Conservation (phyloP, 2,329 filamentous ascomycete species). For the Colletotrichum cordylinicola region DNA sequence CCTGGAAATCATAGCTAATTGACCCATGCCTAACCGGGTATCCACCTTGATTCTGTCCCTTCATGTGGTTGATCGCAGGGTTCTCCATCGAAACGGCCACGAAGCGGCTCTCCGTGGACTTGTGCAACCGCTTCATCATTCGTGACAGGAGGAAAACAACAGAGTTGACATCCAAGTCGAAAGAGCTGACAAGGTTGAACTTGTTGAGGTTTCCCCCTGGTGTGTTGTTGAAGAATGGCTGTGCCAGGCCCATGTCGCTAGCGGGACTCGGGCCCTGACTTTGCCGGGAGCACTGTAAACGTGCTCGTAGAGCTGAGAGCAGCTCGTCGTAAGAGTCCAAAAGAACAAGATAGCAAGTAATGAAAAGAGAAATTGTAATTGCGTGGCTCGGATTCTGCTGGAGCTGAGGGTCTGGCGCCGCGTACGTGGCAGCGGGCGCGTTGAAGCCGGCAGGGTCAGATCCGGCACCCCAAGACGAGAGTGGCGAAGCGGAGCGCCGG, state of each 20-base stretch:
- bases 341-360: slow-evolving; percentile 11
- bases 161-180: slow-evolving; percentile 12
- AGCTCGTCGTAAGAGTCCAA: slow-evolving; percentile 11
- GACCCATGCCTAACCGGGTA: not conserved
- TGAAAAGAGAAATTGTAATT: slow-evolving; percentile 7
- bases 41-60: not conserved
- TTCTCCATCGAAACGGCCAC: not conserved
- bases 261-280: slow-evolving; percentile 8
- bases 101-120: slow-evolving; percentile 9
- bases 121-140: slow-evolving; percentile 16
- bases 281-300: slow-evolving; percentile 10
- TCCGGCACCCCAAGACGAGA: not conserved
- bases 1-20: slow-evolving; percentile 5
- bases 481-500: not conserved
- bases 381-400: not conserved
- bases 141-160: slow-evolving; percentile 9
- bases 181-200: not conserved
- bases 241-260: not conserved
- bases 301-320: not conserved
- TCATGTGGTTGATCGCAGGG: not conserved
- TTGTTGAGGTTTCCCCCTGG: not conserved
- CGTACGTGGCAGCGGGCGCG: not conserved
- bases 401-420: not conserved
- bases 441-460: not conserved
- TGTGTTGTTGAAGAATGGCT: not conserved